Conservation (phyloP, 2,329 filamentous ascomycete species). For the Cercospora sp. region DNA sequence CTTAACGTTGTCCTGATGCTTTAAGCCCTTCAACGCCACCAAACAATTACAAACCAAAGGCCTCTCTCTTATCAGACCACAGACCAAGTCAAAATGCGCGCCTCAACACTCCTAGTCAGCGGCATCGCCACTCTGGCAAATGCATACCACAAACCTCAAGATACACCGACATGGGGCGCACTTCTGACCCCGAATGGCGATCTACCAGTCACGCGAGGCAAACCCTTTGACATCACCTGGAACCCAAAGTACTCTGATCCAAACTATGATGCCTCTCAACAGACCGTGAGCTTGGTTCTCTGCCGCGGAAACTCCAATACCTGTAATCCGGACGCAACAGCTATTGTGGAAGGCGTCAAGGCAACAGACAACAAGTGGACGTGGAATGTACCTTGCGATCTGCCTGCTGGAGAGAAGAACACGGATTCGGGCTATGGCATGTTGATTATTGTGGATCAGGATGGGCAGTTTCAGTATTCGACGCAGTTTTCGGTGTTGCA, state of each 20-base stretch:
- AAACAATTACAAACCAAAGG: background rate
- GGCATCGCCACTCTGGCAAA: conserved; percentile 3
- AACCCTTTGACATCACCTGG: conserved; percentile 19
- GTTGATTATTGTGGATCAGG: conserved; percentile 24
- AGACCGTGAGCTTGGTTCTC: conserved; percentile 21
- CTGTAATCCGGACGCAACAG: conserved; percentile 11
- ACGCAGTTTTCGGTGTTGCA: conserved; percentile 21
- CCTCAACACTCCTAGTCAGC: conserved; percentile 6
- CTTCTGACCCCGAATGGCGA: conserved; percentile 13
- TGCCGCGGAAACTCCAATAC: conserved; percentile 19
- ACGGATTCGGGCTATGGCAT: conserved; percentile 20
- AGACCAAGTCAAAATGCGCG: conserved; percentile 5
- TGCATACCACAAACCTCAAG: conserved; percentile 17
- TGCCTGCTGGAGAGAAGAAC: conserved; percentile 8
- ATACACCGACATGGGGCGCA: conserved; percentile 16
- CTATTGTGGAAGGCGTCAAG: conserved; percentile 11
- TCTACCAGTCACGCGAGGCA: conserved; percentile 16
- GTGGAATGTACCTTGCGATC: conserved; percentile 21
- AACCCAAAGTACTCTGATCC: conserved; percentile 4
- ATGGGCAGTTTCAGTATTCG: conserved; percentile 24
- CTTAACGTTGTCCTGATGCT: background rate
- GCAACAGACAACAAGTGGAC: conserved; percentile 3
- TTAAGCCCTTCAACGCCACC: background rate
- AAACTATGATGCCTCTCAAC: background rate
- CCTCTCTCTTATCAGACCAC: background rate